A percentile compares a stretch with the other conserved stretches of the same genome.
Conservation (phyloP, 139 green algal species). For the Haematococcus lacustris region DNA sequence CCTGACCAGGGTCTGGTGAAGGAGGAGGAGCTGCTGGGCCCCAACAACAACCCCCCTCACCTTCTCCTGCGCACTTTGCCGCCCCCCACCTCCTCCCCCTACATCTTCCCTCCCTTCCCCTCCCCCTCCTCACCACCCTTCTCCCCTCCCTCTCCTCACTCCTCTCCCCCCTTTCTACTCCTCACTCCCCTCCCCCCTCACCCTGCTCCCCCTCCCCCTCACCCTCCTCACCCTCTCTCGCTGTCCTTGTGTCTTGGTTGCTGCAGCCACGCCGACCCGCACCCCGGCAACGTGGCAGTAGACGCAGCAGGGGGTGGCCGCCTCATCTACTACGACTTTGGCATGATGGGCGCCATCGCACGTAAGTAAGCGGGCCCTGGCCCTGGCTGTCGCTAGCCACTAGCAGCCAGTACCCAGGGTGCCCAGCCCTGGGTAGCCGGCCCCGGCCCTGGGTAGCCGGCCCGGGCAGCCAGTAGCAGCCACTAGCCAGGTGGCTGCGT, state of each 20-base stretch:
- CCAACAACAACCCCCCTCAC: not conserved
- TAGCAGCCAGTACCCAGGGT: not conserved
- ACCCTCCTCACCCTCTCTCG: no score
- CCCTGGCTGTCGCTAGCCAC: not conserved
- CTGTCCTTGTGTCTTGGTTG: no score
- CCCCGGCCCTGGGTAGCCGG: not conserved
- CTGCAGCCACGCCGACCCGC: constrained; percentile 20
- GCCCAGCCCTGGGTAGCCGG: not conserved
- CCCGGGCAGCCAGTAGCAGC: not conserved
- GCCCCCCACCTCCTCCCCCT: not conserved
- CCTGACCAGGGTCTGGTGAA: not conserved
- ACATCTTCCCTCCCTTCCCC: not conserved
- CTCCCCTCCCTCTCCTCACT: not conserved
- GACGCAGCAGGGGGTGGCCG: constrained; percentile 61
- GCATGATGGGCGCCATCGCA: constrained; percentile 17
- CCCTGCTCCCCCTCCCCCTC: no score
- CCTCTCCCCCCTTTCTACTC: not conserved
- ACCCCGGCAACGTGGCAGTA: constrained; percentile 95
- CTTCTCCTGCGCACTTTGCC: not conserved
- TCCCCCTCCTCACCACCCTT: not conserved
- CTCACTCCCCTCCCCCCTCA: no score
- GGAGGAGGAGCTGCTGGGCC: not conserved
- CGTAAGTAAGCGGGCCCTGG: constrained; percentile 3
- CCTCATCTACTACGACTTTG: constrained; percentile 96
- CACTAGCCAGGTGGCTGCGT: not conserved